These are phyloP conservation scores for Saccharomycopsis vini DNA, from an alignment of 805 yeast genomes.

Conservation along the genomic window DNA sequence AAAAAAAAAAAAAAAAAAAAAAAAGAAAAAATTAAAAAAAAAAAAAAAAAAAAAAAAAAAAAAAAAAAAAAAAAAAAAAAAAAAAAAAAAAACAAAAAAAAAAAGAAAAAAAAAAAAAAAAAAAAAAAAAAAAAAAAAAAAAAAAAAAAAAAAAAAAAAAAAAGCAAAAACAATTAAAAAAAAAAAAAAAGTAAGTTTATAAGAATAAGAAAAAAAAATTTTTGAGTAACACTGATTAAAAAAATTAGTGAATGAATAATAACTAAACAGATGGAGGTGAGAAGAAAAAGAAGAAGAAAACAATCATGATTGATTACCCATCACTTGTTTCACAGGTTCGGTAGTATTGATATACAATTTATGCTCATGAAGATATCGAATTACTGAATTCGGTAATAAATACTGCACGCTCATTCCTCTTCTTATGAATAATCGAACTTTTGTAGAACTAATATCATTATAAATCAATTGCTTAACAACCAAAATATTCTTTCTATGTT, in stretches of 20 bases:
- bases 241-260: neutral
- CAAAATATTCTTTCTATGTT: conserved; percentile 84
- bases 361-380: conserved; percentile 90
- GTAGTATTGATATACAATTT: conserved; percentile 74
- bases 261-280: too few relatives aligned
- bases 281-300: too few relatives aligned
- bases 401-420: conserved; percentile 97
- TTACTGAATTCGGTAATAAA: conserved; percentile 85
- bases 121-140: too few relatives aligned
- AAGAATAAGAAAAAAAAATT: neutral
- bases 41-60: too few relatives aligned
- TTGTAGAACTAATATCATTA: conserved; percentile 92
- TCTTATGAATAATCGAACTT: conserved; percentile 83
- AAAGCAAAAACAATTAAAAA: neutral
- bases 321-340: conserved; percentile 90
- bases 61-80: too few relatives aligned
- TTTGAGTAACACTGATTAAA: too few relatives aligned
- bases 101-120: too few relatives aligned
- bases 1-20: too few relatives aligned
- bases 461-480: conserved; percentile 94
- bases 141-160: too few relatives aligned
- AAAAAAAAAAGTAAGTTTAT: too few relatives aligned
- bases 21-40: too few relatives aligned
- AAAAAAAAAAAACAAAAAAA: too few relatives aligned
- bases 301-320: conserved; percentile 9